Evolutionary conservation across 192 early-diverging fungal genomes (phyloP).

Genomic region (Linnemannia schmuckeri): DNA sequence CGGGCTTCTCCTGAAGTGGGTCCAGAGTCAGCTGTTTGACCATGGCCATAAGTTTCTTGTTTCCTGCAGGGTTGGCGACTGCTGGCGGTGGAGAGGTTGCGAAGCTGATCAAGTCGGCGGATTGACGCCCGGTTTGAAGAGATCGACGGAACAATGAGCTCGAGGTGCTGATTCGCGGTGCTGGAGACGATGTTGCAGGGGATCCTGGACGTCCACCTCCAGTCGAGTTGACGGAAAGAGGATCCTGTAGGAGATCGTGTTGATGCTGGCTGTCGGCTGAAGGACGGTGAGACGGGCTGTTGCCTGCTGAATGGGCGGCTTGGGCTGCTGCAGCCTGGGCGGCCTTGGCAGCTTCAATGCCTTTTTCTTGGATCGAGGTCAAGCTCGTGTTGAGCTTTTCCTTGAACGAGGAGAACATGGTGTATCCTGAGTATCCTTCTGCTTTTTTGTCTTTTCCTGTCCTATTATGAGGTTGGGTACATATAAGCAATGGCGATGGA

Average conservation of each 20-base stretch:
- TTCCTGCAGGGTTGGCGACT: not conserved
- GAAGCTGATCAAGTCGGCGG: constrained; percentile 50
- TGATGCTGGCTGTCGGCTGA: constrained; percentile 12
- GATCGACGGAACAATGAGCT: constrained; percentile 47
- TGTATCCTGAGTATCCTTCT: not conserved
- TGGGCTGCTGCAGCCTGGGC: constrained; percentile 29
- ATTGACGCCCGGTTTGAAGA: constrained; percentile 29
- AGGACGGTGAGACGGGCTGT: constrained; percentile 17
- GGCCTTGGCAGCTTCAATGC: constrained; percentile 40
- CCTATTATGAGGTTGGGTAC: not conserved
- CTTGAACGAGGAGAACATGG: constrained; percentile 55
- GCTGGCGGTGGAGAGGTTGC: constrained; percentile 27
- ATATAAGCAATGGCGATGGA: not conserved
- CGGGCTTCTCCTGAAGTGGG: constrained; percentile 50
- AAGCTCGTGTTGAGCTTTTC: constrained; percentile 55
- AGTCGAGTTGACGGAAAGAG: not conserved
- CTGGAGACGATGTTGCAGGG: not conserved
- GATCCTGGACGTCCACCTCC: not conserved
- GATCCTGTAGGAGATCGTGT: constrained; percentile 21
- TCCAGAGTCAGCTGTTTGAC: constrained; percentile 49
- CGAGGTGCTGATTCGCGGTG: constrained; percentile 8
- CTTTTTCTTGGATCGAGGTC: constrained; percentile 54
- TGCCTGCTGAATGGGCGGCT: constrained; percentile 9
- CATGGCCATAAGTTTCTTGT: constrained; percentile 26
- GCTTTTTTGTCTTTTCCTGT: not conserved